phyloP scores from a whole-genome alignment of 495 filamentous ascomycete species.

The Penicillium turbatum region DNA sequence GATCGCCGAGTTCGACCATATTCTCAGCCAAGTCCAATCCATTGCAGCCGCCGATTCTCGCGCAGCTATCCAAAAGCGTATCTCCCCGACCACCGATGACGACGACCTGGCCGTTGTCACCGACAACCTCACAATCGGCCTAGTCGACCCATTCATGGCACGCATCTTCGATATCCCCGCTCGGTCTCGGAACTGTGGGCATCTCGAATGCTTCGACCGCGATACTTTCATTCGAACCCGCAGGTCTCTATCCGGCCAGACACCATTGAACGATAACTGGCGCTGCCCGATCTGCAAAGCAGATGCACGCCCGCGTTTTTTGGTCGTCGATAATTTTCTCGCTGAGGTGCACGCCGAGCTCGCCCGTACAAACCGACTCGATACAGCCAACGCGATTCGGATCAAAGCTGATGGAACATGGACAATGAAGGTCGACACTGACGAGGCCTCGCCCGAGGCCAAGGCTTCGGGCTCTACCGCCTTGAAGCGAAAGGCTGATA shows the following conservation, averaged over 20 bases:
- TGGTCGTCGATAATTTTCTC: conserved; percentile 70
- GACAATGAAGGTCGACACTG: conserved; percentile 37
- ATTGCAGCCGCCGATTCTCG: conserved; percentile 29
- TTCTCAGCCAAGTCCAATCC: conserved; percentile 40
- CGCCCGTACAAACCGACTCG: conserved; percentile 29
- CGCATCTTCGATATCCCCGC: conserved; percentile 66
- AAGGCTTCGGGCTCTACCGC: not conserved
- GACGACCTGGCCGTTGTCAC: conserved; percentile 66
- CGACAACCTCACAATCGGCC: conserved; percentile 61
- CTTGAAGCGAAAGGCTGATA: conserved; percentile 18
- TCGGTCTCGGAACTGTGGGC: conserved; percentile 56
- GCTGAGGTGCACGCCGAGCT: conserved; percentile 51
- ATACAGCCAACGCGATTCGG: conserved; percentile 52
- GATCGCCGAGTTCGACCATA: conserved; percentile 45
- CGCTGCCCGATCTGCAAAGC: conserved; percentile 71
- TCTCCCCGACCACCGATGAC: conserved; percentile 41
- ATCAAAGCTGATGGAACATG: conserved; percentile 58
- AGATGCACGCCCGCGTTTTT: conserved; percentile 66
- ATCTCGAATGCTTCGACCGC: conserved; percentile 86
- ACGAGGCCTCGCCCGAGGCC: conserved; percentile 8
- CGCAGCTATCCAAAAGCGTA: conserved; percentile 34
- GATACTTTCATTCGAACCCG: conserved; percentile 71
- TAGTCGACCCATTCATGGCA: conserved; percentile 72
- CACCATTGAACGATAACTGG: conserved; percentile 69
- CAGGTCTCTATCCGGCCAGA: conserved; percentile 42